phyloP scores from a whole-genome alignment of 2,329 filamentous ascomycete species.

The Atkinsonella texensis region DNA sequence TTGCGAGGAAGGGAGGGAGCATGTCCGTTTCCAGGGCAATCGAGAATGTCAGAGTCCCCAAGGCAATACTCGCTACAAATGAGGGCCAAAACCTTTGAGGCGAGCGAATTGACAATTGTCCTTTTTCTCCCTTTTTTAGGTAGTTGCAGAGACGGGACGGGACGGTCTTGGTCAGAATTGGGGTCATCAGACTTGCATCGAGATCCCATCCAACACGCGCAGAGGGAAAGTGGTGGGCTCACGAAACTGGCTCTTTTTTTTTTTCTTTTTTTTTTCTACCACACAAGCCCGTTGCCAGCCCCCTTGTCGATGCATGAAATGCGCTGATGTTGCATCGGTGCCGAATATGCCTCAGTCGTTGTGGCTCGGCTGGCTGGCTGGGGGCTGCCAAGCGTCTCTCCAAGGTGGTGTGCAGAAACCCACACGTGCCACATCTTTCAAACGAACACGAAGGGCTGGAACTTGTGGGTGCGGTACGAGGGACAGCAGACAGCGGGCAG shows the following conservation, averaged over 20 bases:
- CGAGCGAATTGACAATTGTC: no score
- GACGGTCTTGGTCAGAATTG: background rate
- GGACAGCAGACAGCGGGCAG: background rate
- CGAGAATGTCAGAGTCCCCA: no score
- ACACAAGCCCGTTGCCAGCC: background rate
- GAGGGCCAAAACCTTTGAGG: no score
- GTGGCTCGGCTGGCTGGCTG: slow-evolving; percentile 6
- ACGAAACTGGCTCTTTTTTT: background rate
- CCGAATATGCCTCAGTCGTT: background rate
- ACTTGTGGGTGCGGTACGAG: background rate
- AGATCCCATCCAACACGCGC: background rate
- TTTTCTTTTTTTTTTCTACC: background rate
- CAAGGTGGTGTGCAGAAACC: slow-evolving; percentile 17
- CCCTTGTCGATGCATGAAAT: background rate
- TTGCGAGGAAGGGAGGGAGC: no score
- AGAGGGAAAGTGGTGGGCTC: background rate
- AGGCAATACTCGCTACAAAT: no score
- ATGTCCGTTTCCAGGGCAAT: no score
- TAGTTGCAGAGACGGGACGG: background rate
- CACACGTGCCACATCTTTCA: slow-evolving; percentile 11
- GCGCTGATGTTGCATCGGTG: background rate
- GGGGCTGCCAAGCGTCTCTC: background rate
- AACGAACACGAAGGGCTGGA: slow-evolving; percentile 14
- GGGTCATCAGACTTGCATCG: background rate
- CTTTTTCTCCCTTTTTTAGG: background rate